Evolutionary conservation across 139 green algal genomes (phyloP).

Genomic region (Micractinium sp.): DNA sequence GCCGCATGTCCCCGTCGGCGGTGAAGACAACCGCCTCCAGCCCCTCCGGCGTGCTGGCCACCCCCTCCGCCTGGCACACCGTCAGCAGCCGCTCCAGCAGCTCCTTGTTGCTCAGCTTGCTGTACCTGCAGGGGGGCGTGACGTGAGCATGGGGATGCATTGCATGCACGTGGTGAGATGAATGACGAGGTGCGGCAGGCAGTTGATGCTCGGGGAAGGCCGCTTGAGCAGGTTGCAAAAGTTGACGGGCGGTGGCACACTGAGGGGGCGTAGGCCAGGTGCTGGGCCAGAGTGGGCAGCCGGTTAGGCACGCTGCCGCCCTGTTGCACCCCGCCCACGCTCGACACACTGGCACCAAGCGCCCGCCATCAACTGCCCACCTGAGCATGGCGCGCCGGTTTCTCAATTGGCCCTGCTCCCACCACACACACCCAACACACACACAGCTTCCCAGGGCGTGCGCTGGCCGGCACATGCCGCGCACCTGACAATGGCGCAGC

Average conservation of each 20-base stretch:
- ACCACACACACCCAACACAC: neutral
- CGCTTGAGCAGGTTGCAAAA: too few species aligned
- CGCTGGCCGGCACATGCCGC: neutral
- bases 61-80: slow-evolving; percentile 63
- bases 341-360: too few species aligned
- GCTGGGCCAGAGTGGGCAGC: too few species aligned
- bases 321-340: too few species aligned
- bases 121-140: slow-evolving; percentile 33
- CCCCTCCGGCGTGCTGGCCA: slow-evolving; percentile 81
- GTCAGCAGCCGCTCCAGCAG: slow-evolving; percentile 85
- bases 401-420: neutral
- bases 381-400: too few species aligned
- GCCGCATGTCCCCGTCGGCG: slow-evolving; percentile 98
- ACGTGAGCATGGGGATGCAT: neutral
- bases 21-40: slow-evolving; percentile 98
- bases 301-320: too few species aligned
- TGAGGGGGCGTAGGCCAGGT: too few species aligned
- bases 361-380: too few species aligned
- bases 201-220: neutral
- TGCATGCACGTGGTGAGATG: neutral
- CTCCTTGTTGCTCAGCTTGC: slow-evolving; percentile 85
- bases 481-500: slow-evolving; percentile 97
- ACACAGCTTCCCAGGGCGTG: neutral
- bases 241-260: too few species aligned
- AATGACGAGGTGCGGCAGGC: neutral